Percentiles rank a stretch among this genome's conserved stretches.
Evolutionary conservation across 352 stramenopile species (phyloP).

Genomic region (Globisporangium nagaii): DNA sequence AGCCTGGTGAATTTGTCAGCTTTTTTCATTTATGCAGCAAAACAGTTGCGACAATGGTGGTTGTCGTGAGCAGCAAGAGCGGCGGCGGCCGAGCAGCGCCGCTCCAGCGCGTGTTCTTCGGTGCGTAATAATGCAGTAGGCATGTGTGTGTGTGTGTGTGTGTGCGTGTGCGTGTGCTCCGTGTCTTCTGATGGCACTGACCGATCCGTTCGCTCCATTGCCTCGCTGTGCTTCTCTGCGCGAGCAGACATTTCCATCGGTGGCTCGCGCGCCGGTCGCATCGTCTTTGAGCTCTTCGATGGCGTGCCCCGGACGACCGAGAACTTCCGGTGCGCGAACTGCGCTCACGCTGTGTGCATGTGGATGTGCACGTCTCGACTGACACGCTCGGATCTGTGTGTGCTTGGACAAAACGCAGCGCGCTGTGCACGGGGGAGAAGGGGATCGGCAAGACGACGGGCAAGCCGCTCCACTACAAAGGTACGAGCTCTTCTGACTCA

Average conservation of each 20-base stretch:
- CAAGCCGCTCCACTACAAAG: conserved; percentile 60
- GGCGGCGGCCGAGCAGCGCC: conserved; percentile 5
- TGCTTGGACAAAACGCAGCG: conserved; percentile 11
- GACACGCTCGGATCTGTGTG: neutral
- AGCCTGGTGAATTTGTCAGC: too few relatives aligned
- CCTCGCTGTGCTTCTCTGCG: neutral
- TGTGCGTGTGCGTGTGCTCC: neutral
- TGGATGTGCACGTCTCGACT: neutral
- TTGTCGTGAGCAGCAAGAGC: too few relatives aligned
- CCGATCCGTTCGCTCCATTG: neutral
- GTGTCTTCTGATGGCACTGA: neutral
- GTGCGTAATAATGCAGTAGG: conserved; percentile 2
- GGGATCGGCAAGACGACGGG: conserved; percentile 55
- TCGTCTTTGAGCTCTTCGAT: conserved; percentile 60
- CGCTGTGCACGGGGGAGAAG: conserved; percentile 63
- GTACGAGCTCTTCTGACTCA: conserved; percentile 11
- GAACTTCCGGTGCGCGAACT: conserved; percentile 41
- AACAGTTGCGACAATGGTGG: neutral
- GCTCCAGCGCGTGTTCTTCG: conserved; percentile 35
- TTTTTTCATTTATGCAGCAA: neutral
- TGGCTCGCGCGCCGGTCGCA: conserved; percentile 53
- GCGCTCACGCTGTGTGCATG: neutral
- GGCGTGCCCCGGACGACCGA: conserved; percentile 53
- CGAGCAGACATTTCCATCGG: conserved; percentile 88
- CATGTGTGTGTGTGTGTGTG: neutral